Percentiles rank a stretch among this genome's conserved stretches.
Conservation (phyloP, 192 early-diverging fungal species). For the Phycomyces blakesleeanus region DNA sequence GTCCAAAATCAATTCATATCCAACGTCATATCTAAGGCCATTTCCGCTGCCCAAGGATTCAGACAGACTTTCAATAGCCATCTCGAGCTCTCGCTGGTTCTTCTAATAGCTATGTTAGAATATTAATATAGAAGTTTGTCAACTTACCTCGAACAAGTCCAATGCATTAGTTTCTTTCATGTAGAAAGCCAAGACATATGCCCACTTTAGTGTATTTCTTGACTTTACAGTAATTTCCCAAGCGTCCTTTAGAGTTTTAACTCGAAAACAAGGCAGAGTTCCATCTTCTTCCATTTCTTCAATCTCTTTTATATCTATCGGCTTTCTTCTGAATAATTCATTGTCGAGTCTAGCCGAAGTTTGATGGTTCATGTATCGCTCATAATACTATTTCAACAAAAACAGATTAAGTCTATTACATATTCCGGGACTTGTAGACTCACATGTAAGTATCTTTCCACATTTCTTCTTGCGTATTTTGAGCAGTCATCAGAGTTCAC, state of each 20-base stretch:
- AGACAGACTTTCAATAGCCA: constrained; percentile 92
- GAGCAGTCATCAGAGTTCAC: constrained; percentile 83
- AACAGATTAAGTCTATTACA: not conserved
- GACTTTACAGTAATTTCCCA: constrained; percentile 85
- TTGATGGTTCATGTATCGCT: constrained; percentile 97
- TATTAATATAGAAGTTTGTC: not conserved
- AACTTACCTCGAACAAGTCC: constrained; percentile 73
- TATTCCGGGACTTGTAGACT: constrained; percentile 7
- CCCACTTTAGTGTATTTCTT: constrained; percentile 95
- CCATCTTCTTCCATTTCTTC: no score
- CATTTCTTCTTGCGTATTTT: constrained; percentile 79
- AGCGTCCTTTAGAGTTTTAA: constrained; percentile 92
- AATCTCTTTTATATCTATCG: constrained; percentile 92
- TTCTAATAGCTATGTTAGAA: constrained; percentile 35
- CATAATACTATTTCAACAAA: constrained; percentile 86
- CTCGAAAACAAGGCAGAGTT: constrained; percentile 99
- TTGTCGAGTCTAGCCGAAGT: constrained; percentile 85
- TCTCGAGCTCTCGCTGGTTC: constrained; percentile 96
- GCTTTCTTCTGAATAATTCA: constrained; percentile 79
- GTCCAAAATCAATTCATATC: constrained; percentile 84
- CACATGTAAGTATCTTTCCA: constrained; percentile 96
- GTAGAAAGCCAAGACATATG: constrained; percentile 96
- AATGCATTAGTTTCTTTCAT: constrained; percentile 81
- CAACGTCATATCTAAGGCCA: constrained; percentile 65
- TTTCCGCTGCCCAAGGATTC: constrained; percentile 88